Evolutionary conservation across 768 basidiomycete species (phyloP), one percentile per base, ranked within the genome.

Genomic region (Leucocoprinus sp.): DNA sequence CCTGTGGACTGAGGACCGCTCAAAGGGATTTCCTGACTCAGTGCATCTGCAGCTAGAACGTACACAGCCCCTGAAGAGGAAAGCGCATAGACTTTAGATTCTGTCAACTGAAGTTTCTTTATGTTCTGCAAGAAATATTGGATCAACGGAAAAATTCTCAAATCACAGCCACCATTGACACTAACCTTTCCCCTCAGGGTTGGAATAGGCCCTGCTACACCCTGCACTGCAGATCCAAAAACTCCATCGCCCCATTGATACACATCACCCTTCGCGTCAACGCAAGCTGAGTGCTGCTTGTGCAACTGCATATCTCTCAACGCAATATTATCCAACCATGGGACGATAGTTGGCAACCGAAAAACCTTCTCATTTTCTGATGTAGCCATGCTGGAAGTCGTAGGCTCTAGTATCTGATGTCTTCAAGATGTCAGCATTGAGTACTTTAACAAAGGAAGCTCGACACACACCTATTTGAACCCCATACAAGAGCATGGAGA

Each of bases 181-280:
- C 67, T 17, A 52, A 82, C 86, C 69, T 85, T 84, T 48, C 78
- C 82, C 45, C 69, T 70, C 37, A 88, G 57, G 0, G 82, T 83
- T 35, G 71, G 60, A 22, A 64, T 70, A 4, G 82, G 82, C 22
- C 50, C 52, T n/a, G 28, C 37, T 8, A 29, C 22, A 24, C 57
- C 51, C 21, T 61, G 47, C 37, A 61, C 41, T 12, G 60, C 52
- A 3, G 61, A 50, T 12, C 68, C 68, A 51, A 70, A 71, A 60
- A 80, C 84, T 0, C 74, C 81, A 33, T 71, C 68, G 0, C 88
- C 88, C 88, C 88, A 92, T 54, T 90, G 86, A 55, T 87, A 84
- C 2, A 89, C 80, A 53, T 93, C 82, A 19, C 89, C 90, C 27
- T 75, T 71, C 6, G 77, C 78, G 55, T 91, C 87, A 15, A 91